Conservation (phyloP, 2,329 filamentous ascomycete species). For the Herpomyces periplanetae region DNA sequence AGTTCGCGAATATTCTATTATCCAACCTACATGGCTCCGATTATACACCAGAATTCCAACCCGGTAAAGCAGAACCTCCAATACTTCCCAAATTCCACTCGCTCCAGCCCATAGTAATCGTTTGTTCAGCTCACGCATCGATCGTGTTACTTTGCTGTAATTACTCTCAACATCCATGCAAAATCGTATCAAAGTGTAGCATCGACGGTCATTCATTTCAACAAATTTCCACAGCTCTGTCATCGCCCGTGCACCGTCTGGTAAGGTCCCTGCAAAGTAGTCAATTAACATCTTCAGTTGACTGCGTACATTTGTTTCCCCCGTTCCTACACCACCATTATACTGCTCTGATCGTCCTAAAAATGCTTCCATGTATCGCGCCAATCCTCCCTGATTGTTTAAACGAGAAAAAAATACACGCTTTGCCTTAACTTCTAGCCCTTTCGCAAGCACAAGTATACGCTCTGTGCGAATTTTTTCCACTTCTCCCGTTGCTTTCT, state of each 20-base stretch:
- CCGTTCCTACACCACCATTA: constrained; percentile 43
- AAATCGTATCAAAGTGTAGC: constrained; percentile 58
- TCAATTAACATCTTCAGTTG: constrained; percentile 31
- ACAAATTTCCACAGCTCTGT: constrained; percentile 62
- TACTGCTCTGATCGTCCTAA: constrained; percentile 52
- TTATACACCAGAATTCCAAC: constrained; percentile 62
- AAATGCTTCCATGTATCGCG: constrained; percentile 31
- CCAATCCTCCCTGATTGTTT: constrained; percentile 29
- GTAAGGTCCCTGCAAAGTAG: constrained; percentile 30
- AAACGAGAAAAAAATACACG: constrained; percentile 65
- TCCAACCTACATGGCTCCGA: constrained; percentile 57
- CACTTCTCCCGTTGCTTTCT: constrained; percentile 11
- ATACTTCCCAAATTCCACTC: constrained; percentile 32
- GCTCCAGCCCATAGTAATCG: constrained; percentile 16
- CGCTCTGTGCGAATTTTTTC: constrained; percentile 48
- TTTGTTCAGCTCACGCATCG: constrained; percentile 40
- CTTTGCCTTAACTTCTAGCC: constrained; percentile 34
- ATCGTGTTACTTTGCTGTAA: constrained; percentile 58
- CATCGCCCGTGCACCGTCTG: constrained; percentile 28
- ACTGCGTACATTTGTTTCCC: constrained; percentile 21
- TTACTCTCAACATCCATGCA: constrained; percentile 52
- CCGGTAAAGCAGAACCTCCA: constrained; percentile 46
- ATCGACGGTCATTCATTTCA: constrained; percentile 54
- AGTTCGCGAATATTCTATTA: constrained; percentile 51
- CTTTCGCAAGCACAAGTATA: constrained; percentile 39